These are phyloP conservation scores for Trichoderma gamsii DNA, from an alignment of 495 filamentous ascomycete genomes.

Conservation along the genomic window DNA sequence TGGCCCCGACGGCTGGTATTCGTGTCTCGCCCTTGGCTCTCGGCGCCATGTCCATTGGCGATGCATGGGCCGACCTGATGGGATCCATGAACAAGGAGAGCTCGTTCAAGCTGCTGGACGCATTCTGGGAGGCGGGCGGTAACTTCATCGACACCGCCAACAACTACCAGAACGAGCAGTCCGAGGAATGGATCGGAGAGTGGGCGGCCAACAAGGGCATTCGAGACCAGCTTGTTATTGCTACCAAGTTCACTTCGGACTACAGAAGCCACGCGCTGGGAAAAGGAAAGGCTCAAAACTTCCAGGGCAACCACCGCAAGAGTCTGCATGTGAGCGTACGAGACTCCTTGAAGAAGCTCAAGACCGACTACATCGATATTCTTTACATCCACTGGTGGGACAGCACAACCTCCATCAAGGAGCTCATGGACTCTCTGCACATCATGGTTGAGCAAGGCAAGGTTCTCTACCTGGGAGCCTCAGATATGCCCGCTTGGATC, in stretches of 20 bases:
- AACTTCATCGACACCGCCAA: conserved; percentile 67
- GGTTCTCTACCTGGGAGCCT: conserved; percentile 59
- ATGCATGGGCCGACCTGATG: conserved; percentile 34
- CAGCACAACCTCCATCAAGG: conserved; percentile 52
- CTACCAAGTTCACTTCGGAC: conserved; percentile 54
- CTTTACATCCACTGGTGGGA: conserved; percentile 62
- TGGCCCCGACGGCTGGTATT: conserved; percentile 52
- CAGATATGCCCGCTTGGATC: conserved; percentile 59
- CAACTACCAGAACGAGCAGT: conserved; percentile 56
- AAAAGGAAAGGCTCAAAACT: conserved; percentile 35
- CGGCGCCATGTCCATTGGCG: conserved; percentile 59
- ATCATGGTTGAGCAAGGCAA: conserved; percentile 52
- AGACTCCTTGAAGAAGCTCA: conserved; percentile 53
- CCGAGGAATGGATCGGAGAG: conserved; percentile 61
- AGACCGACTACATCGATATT: conserved; percentile 60
- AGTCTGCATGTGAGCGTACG: conserved; percentile 50
- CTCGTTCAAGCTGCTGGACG: conserved; percentile 49
- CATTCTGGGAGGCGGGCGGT: conserved; percentile 50
- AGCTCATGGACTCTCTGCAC: conserved; percentile 56
- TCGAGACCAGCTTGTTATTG: conserved; percentile 57
- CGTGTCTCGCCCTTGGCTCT: conserved; percentile 56
- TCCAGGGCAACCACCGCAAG: conserved; percentile 49
- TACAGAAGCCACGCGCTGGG: conserved; percentile 22
- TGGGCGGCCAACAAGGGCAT: conserved; percentile 51
- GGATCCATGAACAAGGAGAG: conserved; percentile 22